Base-by-base conservation (phyloP, 2,329 filamentous ascomycete species). In the Penicillium sp. region DNA sequence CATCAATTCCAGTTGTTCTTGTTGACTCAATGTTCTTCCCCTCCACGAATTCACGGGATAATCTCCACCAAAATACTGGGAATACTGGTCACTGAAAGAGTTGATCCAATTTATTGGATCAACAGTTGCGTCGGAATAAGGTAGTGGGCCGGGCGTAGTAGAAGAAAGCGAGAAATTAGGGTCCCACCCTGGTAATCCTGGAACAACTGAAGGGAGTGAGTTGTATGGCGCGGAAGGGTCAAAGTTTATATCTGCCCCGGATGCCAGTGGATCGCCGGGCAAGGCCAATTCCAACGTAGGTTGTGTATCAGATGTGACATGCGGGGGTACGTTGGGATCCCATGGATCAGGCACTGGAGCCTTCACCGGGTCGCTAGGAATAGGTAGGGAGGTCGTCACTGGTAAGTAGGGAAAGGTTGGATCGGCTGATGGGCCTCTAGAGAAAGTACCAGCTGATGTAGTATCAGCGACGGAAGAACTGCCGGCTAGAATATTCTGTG, bases 1-100 rank as follows among this genome's bases (percentile, higher is more conserved):
- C 90, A 96, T 92, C 44, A 96, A 81, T 79, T 96, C 91, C 65
- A 89, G 79, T 76, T 95, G 92, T 76, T 96, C 91, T 71, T 92
- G 86, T 66, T 93, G 90, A 62, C 88, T 93, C 35, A 96, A 81
- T 62, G 83, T 83, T 84, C 92, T 70, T 87, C 87, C 62, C 83
- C 85, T 72, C 85, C 85, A 75, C 65, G 79, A 70, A 71, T 82
- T 75, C 63, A 79, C 73, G 31, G 78, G 79, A 60, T 79, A 80
- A 11, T 79, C 76, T 50, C 82, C 79, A 48, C 80, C 78, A 66
- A 80, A 78, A 64, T 82, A 82, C 49, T 80, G 79, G 19, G 79
- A 81, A 62, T 82, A 82, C 57, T 82, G 80, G 51, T 80, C 79
- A 8, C 77, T 79, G 57, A 82, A 79, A 4, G 76, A 72, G 38